phyloP scores from a whole-genome alignment of 2,329 filamentous ascomycete genomes.

The Rutstroemia sp. region DNA sequence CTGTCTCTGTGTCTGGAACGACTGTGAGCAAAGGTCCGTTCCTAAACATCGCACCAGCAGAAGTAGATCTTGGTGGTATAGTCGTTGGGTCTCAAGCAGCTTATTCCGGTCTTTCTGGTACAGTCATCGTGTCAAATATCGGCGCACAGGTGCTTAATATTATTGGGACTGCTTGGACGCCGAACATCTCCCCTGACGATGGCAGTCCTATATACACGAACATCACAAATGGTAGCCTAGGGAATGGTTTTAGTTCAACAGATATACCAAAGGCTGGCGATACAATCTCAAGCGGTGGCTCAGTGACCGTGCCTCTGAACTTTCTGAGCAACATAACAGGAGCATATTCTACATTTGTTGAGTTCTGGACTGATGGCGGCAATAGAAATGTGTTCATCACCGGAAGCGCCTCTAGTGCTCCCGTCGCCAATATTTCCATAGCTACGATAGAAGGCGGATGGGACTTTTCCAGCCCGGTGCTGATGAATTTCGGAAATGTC shows the following conservation, averaged over 20 bases:
- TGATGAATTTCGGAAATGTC: conserved; percentile 26
- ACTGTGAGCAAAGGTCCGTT: conserved; percentile 29
- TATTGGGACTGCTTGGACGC: neutral
- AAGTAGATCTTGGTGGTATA: conserved; percentile 42
- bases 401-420: conserved; percentile 24
- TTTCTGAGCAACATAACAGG: conserved; percentile 22
- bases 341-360: conserved; percentile 26
- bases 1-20: conserved; percentile 30
- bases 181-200: neutral
- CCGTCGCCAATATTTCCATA: conserved; percentile 27
- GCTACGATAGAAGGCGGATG: conserved; percentile 28
- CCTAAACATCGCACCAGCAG: conserved; percentile 27
- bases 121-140: conserved; percentile 34
- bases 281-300: conserved; percentile 20
- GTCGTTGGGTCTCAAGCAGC: conserved; percentile 35
- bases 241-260: conserved; percentile 1
- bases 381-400: conserved; percentile 22
- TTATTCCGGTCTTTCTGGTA: conserved; percentile 30
- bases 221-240: neutral
- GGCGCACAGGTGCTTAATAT: neutral
- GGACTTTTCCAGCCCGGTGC: conserved; percentile 17
- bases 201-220: neutral
- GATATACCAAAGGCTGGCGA: conserved; percentile 1
- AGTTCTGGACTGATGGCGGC: conserved; percentile 28
- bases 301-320: conserved; percentile 26